Conservation (phyloP, 2,329 filamentous ascomycete species). For the Cryphonectria naterciae region DNA sequence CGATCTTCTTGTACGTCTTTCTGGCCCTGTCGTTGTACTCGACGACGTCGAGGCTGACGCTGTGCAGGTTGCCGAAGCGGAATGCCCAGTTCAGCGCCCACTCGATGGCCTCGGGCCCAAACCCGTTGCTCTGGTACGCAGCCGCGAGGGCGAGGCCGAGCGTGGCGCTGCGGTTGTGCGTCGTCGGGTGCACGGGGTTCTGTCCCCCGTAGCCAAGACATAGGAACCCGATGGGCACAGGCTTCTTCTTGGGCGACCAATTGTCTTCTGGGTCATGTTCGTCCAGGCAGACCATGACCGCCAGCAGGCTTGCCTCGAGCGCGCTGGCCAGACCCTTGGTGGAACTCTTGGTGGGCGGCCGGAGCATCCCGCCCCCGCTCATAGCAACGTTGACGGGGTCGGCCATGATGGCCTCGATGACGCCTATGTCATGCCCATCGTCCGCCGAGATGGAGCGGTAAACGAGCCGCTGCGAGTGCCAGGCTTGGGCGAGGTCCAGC, state of each 20-base stretch:
- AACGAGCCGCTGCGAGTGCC: constrained; percentile 43
- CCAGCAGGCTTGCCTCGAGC: constrained; percentile 39
- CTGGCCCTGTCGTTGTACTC: constrained; percentile 7
- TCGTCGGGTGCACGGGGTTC: background rate
- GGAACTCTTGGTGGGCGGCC: constrained; percentile 32
- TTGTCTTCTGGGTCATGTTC: too few species aligned
- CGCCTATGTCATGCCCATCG: constrained; percentile 38
- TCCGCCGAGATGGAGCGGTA: constrained; percentile 43
- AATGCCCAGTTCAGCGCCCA: constrained; percentile 5
- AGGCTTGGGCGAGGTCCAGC: constrained; percentile 28
- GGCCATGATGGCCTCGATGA: constrained; percentile 38
- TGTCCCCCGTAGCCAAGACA: constrained; percentile 15
- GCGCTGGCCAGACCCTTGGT: constrained; percentile 7
- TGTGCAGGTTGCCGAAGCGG: constrained; percentile 1
- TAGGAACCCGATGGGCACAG: constrained; percentile 27
- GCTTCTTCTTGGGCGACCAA: background rate
- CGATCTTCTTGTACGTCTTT: constrained; percentile 1
- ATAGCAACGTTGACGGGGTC: constrained; percentile 37
- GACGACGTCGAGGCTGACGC: background rate
- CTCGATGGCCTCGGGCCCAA: background rate
- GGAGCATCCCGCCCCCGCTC: constrained; percentile 36
- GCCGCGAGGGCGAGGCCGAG: background rate
- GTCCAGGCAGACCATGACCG: constrained; percentile 42
- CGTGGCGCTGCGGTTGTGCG: background rate
- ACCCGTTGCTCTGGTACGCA: background rate